Percentiles rank a stretch among this genome's conserved stretches.
phyloP scores from a whole-genome alignment of 495 filamentous ascomycete genomes.

The Xylaria sp. region DNA sequence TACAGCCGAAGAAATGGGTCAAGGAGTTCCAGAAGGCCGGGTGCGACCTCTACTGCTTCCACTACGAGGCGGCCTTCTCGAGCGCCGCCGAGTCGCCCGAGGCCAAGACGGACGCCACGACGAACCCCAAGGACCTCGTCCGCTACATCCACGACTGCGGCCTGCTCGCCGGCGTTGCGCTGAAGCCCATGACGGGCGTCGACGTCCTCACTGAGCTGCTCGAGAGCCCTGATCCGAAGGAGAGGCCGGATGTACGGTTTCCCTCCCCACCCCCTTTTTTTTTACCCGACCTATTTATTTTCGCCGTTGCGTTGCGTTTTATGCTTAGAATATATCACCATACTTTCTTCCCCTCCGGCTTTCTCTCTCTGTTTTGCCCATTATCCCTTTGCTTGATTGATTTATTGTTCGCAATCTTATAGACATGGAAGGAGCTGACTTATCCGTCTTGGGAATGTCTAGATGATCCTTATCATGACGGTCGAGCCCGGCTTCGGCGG shows the following conservation, averaged over 20 bases:
- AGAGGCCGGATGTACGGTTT: slow-evolving; percentile 84
- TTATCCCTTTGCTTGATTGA: too few species aligned
- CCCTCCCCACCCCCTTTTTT: slow-evolving; percentile 8
- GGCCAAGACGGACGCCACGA: slow-evolving; percentile 67
- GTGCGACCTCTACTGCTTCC: slow-evolving; percentile 98
- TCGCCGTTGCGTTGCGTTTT: too few species aligned
- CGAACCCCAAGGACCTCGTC: slow-evolving; percentile 84
- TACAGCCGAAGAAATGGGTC: slow-evolving; percentile 95
- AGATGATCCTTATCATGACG: slow-evolving; percentile 99
- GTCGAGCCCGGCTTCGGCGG: slow-evolving; percentile 97
- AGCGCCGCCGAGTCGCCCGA: slow-evolving; percentile 83
- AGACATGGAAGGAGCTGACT: background rate
- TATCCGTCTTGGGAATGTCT: background rate
- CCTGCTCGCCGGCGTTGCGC: slow-evolving; percentile 91
- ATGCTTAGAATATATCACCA: too few species aligned
- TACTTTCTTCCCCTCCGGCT: background rate
- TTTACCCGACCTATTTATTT: too few species aligned
- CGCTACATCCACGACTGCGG: slow-evolving; percentile 85
- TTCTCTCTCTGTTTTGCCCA: too few species aligned
- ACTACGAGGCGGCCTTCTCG: slow-evolving; percentile 96
- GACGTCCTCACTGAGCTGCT: slow-evolving; percentile 92
- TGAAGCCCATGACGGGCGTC: slow-evolving; percentile 90
- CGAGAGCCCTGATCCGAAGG: slow-evolving; percentile 70
- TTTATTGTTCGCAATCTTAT: too few species aligned
- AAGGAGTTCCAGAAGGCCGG: slow-evolving; percentile 91